Evolutionary conservation across 495 filamentous ascomycete species (phyloP).

Genomic region (Articulospora tetracladia): DNA sequence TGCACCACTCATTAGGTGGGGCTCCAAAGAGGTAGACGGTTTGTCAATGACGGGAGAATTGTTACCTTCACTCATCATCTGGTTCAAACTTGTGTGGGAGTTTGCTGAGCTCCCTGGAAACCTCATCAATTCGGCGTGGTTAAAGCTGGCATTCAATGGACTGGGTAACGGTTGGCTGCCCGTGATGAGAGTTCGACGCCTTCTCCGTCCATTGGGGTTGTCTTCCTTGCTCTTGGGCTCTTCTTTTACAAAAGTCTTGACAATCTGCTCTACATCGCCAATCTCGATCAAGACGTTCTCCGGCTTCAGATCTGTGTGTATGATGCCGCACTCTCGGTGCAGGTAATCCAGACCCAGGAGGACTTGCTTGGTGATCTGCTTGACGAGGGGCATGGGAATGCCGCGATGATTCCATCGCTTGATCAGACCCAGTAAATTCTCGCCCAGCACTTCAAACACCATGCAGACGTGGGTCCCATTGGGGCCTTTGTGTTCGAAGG

Average conservation of each 20-base stretch:
- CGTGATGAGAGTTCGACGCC: constrained; percentile 91
- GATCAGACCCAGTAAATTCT: constrained; percentile 93
- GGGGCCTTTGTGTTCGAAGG: constrained; percentile 95
- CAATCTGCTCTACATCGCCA: constrained; percentile 94
- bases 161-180: constrained; percentile 96
- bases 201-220: constrained; percentile 87
- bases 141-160: constrained; percentile 89
- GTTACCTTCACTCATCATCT: constrained; percentile 77
- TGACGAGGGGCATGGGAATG: constrained; percentile 92
- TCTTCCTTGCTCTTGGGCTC: constrained; percentile 82
- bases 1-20: constrained; percentile 46
- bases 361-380: constrained; percentile 98
- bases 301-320: constrained; percentile 96
- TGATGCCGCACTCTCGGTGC: constrained; percentile 97
- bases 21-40: constrained; percentile 17
- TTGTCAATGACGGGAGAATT: constrained; percentile 22
- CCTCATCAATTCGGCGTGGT: constrained; percentile 60
- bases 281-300: constrained; percentile 99
- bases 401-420: constrained; percentile 98
- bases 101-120: constrained; percentile 66
- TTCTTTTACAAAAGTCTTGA: constrained; percentile 90
- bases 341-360: constrained; percentile 93
- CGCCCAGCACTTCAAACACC: constrained; percentile 97
- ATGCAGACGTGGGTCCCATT: constrained; percentile 97
- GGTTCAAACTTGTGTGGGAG: constrained; percentile 77